Evolutionary conservation across 768 basidiomycete species (phyloP).

Genomic region (Amanita phalloides): DNA sequence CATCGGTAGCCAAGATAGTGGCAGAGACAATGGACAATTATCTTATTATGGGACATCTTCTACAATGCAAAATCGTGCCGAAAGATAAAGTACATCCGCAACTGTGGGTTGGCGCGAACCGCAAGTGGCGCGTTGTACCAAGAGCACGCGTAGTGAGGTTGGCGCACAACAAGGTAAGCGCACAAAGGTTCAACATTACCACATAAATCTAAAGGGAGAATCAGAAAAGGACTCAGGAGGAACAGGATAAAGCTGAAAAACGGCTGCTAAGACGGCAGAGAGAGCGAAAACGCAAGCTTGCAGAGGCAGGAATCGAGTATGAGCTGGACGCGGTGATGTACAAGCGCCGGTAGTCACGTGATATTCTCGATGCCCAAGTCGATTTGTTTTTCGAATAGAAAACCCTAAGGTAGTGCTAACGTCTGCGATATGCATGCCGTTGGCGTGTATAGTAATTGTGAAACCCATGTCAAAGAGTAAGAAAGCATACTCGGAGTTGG

Average conservation of each 20-base stretch:
- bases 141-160: slow-evolving; percentile 56
- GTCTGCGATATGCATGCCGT: no score
- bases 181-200: neutral
- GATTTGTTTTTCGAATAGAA: no score
- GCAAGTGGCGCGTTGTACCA: slow-evolving; percentile 79
- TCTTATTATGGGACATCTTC: slow-evolving; percentile 86
- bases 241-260: slow-evolving; percentile 52
- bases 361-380: neutral
- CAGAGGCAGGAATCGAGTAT: slow-evolving; percentile 77
- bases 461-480: no score
- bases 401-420: no score
- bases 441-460: no score
- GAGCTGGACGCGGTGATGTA: slow-evolving; percentile 76
- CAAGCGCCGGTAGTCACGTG: slow-evolving; percentile 7
- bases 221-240: slow-evolving; percentile 64
- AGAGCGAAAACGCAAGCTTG: slow-evolving; percentile 68
- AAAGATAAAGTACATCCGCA: slow-evolving; percentile 86
- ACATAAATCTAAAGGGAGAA: neutral
- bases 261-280: slow-evolving; percentile 70
- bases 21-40: slow-evolving; percentile 99
- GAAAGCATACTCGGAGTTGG: no score
- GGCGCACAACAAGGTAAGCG: slow-evolving; percentile 71
- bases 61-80: slow-evolving; percentile 85
- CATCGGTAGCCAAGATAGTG: slow-evolving; percentile 86
- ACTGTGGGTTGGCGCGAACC: slow-evolving; percentile 95